Evolutionary conservation across 106 monocot genomes (phyloP).

Genomic region (Dendrobium nobile): DNA sequence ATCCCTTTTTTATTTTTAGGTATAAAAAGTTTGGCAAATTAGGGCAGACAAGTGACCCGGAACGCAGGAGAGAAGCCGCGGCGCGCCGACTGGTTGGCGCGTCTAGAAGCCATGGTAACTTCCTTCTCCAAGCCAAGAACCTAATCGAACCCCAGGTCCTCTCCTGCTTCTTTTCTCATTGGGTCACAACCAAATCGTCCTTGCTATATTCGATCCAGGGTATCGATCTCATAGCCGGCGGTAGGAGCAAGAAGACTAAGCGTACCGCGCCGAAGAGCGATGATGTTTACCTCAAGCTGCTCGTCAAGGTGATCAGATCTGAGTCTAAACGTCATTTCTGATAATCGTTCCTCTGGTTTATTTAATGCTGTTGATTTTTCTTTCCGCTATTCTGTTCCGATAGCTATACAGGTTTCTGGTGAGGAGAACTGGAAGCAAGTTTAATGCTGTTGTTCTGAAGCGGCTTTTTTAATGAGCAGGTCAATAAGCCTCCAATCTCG

Average conservation of each 20-base stretch:
- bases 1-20: too few relatives aligned
- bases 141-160: too few relatives aligned
- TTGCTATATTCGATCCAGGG: slow-evolving; percentile 26
- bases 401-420: slow-evolving; percentile 84
- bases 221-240: slow-evolving; percentile 89
- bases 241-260: slow-evolving; percentile 83
- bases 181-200: too few relatives aligned
- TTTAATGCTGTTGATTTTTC: background rate
- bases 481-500: slow-evolving; percentile 73
- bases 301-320: slow-evolving; percentile 63
- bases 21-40: too few relatives aligned
- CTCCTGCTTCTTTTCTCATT: too few relatives aligned
- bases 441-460: slow-evolving; percentile 69
- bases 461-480: slow-evolving; percentile 92
- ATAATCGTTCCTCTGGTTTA: background rate
- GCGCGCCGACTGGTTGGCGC: too few relatives aligned
- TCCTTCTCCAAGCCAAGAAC: too few relatives aligned
- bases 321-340: background rate
- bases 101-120: too few relatives aligned
- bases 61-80: too few relatives aligned
- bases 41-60: too few relatives aligned
- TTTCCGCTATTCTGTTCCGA: background rate
- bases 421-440: slow-evolving; percentile 68
- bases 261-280: slow-evolving; percentile 79
- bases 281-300: slow-evolving; percentile 90